Base-by-base conservation (phyloP, 345 rosid genomes). In the Lagerstroemia speciosa region DNA sequence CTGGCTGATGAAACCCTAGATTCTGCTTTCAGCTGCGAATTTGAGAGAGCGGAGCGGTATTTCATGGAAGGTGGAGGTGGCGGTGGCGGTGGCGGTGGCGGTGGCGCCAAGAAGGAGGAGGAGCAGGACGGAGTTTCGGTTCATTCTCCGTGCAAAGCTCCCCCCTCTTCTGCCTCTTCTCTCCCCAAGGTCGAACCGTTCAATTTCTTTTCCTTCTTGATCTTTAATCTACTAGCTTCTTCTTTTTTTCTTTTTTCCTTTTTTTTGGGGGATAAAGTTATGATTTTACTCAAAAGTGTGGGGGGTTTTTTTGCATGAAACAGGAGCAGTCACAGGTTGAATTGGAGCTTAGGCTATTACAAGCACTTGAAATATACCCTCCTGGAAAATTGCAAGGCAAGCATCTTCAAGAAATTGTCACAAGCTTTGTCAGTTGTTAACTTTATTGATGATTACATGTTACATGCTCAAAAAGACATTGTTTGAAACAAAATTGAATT, bases 311-410 rank as follows among this genome's bases (percentile, higher is more conserved):
- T 8, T 26, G 34, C 55, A 58, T 60, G 27, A 43, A 62, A 62
- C 34, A 92, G 99, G 97, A 92, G 82, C 93, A 92, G 69, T 87
- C 90, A 61, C 89, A 94, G 89, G 91, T 88, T 55, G 98, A 92
- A 80, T 82, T 95, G 88, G 99, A 95, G 91, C 89, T 92, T 7
- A 86, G 84, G 71, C 80, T 95, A 29, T 73, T 95, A 62, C 96
- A 92, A 85, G 99, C 97, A 64, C 89, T 95, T 55, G 93, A 87
- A 76, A 85, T 90, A 74, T 95, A 90, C 68, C 99, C 98, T 80
- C 98, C 87, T 0, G 85, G 78, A 73, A 95, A 92, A 78, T 80
- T 95, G 62, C 78, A 83, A 88, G 99, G 98, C 72, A 74, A 37
- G 75, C 62, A 26, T 58, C 33, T 16, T 20, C 33, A 22, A 15